Evolutionary conservation across 75 land plant species (phyloP).

Genomic region (Pinus albicaulis): DNA sequence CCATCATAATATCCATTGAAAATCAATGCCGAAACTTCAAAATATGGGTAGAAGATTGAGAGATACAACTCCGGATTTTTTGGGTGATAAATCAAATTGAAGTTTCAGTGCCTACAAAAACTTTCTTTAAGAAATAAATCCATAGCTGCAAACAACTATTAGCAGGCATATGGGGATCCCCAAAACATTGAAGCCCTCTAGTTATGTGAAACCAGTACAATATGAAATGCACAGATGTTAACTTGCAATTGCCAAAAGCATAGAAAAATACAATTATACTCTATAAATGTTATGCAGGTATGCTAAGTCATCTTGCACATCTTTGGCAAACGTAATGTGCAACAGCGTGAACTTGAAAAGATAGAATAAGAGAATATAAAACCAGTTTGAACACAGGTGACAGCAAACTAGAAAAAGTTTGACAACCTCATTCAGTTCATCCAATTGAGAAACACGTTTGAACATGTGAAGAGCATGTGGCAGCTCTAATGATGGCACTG

Average conservation of each 20-base stretch:
- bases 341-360: neutral
- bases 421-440: conserved; percentile 57
- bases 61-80: too few relatives aligned
- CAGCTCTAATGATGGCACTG: conserved; percentile 71
- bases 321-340: neutral
- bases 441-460: conserved; percentile 52
- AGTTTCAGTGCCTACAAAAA: neutral
- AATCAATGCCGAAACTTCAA: neutral
- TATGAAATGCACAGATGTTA: neutral
- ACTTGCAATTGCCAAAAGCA: neutral
- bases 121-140: neutral
- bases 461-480: conserved; percentile 92
- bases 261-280: neutral
- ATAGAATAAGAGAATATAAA: neutral
- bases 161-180: neutral
- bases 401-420: neutral
- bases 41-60: neutral
- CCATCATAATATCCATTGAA: neutral
- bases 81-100: too few relatives aligned
- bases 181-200: too few relatives aligned
- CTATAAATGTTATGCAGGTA: neutral
- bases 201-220: too few relatives aligned
- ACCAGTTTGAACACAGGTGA: neutral
- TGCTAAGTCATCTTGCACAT: neutral
- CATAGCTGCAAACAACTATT: neutral